Evolutionary conservation across 139 green algal species (phyloP).

Genomic region (Eudorina sp.): DNA sequence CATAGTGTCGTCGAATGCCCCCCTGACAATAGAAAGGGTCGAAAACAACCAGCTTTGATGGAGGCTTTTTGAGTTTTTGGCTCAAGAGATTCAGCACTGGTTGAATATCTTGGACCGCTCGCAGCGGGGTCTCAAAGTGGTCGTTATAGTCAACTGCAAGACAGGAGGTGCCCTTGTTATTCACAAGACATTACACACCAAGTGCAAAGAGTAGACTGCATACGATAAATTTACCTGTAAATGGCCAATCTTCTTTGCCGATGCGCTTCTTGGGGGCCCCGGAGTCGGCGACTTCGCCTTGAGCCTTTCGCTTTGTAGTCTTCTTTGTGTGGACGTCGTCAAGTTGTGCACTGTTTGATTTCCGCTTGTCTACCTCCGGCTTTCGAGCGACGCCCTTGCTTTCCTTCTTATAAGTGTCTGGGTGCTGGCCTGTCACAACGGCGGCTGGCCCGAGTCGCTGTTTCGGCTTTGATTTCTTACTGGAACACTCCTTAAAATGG

Average conservation of each 20-base stretch:
- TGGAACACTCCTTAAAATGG: not conserved
- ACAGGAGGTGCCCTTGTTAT: not conserved
- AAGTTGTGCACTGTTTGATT: not conserved
- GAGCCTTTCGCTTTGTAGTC: not conserved
- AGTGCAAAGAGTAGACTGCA: not conserved
- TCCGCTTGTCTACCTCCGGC: not conserved
- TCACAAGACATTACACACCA: not conserved
- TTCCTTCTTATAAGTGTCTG: not conserved
- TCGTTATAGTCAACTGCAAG: conserved; percentile 47
- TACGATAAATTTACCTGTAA: not conserved
- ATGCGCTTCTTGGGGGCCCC: not conserved
- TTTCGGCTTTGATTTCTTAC: not conserved
- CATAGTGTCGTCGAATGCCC: conserved; percentile 40
- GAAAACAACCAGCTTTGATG: not conserved
- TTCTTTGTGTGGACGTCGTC: not conserved
- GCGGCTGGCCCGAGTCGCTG: not conserved
- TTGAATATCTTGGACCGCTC: conserved; percentile 15
- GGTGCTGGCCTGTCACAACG: not conserved
- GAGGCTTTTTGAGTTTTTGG: not conserved
- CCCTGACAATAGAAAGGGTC: conserved; percentile 50
- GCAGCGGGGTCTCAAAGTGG: conserved; percentile 43
- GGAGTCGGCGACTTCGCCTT: not conserved
- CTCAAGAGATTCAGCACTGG: conserved; percentile 9
- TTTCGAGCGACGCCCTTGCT: not conserved
- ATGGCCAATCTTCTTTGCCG: not conserved